Conservation (phyloP, 2,329 filamentous ascomycete genomes). For the Apiospora hydei region DNA sequence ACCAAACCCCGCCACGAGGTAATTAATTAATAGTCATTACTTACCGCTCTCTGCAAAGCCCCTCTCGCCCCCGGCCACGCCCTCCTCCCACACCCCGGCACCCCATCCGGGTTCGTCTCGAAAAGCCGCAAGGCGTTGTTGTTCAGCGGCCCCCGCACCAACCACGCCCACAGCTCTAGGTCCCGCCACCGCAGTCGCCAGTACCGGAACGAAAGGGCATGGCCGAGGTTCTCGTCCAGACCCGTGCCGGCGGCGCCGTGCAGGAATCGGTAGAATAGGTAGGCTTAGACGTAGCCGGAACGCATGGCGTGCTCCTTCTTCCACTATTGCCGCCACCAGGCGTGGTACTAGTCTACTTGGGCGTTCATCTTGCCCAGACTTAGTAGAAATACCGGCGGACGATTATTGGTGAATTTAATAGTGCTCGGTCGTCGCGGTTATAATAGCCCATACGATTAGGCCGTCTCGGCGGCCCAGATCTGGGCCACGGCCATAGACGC, state of each 20-base stretch:
- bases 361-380: slow-evolving; percentile 36
- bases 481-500: slow-evolving; percentile 50
- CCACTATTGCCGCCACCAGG: slow-evolving; percentile 38
- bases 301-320: slow-evolving; percentile 33
- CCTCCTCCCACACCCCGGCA: slow-evolving; percentile 38
- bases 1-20: no score
- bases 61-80: slow-evolving; percentile 35
- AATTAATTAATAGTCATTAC: not conserved
- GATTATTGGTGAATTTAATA: no score
- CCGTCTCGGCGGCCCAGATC: slow-evolving; percentile 32
- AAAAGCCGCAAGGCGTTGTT: slow-evolving; percentile 38
- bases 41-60: slow-evolving; percentile 32
- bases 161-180: slow-evolving; percentile 35
- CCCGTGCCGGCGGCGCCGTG: slow-evolving; percentile 38
- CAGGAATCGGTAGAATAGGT: slow-evolving; percentile 37
- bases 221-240: slow-evolving; percentile 37
- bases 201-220: slow-evolving; percentile 33
- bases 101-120: slow-evolving; percentile 36
- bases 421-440: no score
- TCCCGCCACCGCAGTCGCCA: slow-evolving; percentile 38
- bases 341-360: slow-evolving; percentile 37
- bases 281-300: slow-evolving; percentile 32
- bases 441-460: no score
- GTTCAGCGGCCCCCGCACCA: slow-evolving; percentile 37
- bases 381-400: slow-evolving; percentile 32